phyloP scores from a whole-genome alignment of 2,329 filamentous ascomycete genomes.

The Venturia oleaginea region DNA sequence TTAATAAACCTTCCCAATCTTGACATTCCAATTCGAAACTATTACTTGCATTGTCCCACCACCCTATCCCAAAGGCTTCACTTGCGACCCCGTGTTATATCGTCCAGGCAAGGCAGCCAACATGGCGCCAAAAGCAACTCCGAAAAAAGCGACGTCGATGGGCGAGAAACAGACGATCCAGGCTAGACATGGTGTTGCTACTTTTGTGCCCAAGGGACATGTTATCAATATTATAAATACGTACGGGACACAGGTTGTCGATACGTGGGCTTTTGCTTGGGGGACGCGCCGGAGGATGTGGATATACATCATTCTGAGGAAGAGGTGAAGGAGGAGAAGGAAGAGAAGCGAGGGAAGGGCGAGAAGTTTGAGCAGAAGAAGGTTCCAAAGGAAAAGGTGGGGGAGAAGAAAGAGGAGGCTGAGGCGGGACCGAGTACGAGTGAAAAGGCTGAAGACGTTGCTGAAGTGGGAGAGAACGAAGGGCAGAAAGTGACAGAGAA shows the following conservation, averaged over 20 bases:
- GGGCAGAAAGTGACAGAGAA: conserved; percentile 2
- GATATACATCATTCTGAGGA: conserved; percentile 12
- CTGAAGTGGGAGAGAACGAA: conserved; percentile 11
- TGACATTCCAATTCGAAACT: background rate
- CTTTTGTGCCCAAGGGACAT: conserved; percentile 40
- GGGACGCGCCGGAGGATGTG: conserved; percentile 29
- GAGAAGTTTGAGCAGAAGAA: conserved; percentile 17
- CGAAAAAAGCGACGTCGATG: background rate
- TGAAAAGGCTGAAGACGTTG: conserved; percentile 12
- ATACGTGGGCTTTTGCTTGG: conserved; percentile 42
- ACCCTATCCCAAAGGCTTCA: background rate
- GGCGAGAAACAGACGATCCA: conserved; percentile 36
- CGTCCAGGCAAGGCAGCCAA: background rate
- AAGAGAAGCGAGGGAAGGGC: conserved; percentile 17
- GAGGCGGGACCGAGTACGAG: conserved; percentile 14
- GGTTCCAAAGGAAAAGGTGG: conserved; percentile 16
- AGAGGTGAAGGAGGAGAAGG: conserved; percentile 14
- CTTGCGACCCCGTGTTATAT: too few species aligned
- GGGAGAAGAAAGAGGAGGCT: conserved; percentile 23
- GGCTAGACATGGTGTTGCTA: conserved; percentile 41
- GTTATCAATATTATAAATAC: conserved; percentile 43
- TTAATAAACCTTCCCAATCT: background rate
- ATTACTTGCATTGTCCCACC: too few species aligned
- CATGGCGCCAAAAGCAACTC: background rate
- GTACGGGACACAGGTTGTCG: conserved; percentile 41